A percentile compares a stretch with the other conserved stretches of the same genome.
These are phyloP conservation scores for Waltergamsia citrina DNA, from an alignment of 2,329 filamentous ascomycete species.

Conservation along the genomic window DNA sequence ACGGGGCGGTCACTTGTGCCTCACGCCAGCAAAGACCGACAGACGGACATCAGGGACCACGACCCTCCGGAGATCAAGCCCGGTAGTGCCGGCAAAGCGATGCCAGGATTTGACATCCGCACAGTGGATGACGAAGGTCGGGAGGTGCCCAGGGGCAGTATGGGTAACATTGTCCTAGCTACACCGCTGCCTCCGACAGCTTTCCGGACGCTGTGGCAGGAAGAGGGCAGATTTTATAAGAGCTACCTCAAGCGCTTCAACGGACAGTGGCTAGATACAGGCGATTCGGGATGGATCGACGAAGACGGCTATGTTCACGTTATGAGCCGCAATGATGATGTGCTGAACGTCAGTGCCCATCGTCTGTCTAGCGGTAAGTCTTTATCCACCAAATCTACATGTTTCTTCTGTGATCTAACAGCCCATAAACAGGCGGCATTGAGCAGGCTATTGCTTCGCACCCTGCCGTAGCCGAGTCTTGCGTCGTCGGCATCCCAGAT, in stretches of 20 bases:
- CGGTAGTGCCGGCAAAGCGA: constrained; percentile 80
- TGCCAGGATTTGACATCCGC: constrained; percentile 84
- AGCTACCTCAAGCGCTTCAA: constrained; percentile 76
- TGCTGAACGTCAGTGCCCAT: constrained; percentile 94
- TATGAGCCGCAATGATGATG: constrained; percentile 66
- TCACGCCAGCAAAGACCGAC: constrained; percentile 32
- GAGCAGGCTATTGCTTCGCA: constrained; percentile 86
- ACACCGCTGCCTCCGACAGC: constrained; percentile 78
- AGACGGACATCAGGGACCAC: constrained; percentile 26
- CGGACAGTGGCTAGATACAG: constrained; percentile 82
- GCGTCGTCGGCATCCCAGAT: constrained; percentile 80
- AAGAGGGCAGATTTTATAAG: constrained; percentile 77
- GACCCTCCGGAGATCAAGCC: constrained; percentile 55
- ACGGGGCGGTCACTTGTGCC: constrained; percentile 47
- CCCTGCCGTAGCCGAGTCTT: constrained; percentile 69
- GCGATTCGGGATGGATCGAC: constrained; percentile 83
- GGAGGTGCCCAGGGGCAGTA: constrained; percentile 60
- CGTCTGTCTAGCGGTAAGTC: constrained; percentile 71
- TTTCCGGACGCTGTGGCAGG: constrained; percentile 77
- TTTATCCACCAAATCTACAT: neutral
- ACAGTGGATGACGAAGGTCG: constrained; percentile 73
- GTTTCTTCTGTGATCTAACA: neutral
- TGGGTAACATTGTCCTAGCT: constrained; percentile 87
- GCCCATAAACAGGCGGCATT: constrained; percentile 53
- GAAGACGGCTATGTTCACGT: constrained; percentile 57